phyloP scores from a whole-genome alignment of 768 basidiomycete species.

The Kwoniella newhampshirensis region DNA sequence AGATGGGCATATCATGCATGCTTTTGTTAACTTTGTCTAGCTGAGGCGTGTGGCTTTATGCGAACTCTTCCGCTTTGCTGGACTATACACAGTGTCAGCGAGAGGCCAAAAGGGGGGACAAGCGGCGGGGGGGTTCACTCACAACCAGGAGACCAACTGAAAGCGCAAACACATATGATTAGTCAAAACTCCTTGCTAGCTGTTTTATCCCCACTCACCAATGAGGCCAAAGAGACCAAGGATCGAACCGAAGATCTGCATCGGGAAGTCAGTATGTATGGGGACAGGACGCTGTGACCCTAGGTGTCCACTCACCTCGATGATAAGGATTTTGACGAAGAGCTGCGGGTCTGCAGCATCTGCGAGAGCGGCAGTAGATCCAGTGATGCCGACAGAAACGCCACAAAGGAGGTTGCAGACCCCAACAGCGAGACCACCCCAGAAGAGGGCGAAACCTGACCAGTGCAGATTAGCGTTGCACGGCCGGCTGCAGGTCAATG shows the following conservation, averaged over 20 bases:
- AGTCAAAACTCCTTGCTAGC: slow-evolving; percentile 3
- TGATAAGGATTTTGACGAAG: slow-evolving; percentile 94
- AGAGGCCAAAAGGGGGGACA: neutral
- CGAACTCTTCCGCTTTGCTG: slow-evolving; percentile 54
- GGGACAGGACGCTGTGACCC: too few relatives aligned
- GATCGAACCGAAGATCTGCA: slow-evolving; percentile 59
- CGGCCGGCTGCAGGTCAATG: neutral
- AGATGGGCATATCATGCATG: slow-evolving; percentile 13
- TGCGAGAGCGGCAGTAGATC: slow-evolving; percentile 88
- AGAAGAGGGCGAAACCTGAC: slow-evolving; percentile 87
- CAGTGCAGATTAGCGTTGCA: neutral
- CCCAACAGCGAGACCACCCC: slow-evolving; percentile 93
- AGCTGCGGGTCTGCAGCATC: slow-evolving; percentile 92
- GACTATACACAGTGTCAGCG: slow-evolving; percentile 37
- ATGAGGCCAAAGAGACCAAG: slow-evolving; percentile 90
- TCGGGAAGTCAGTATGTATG: too few relatives aligned
- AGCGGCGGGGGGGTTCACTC: slow-evolving; percentile 42
- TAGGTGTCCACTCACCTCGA: slow-evolving; percentile 95
- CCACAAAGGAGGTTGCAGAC: slow-evolving; percentile 93
- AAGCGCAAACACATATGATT: slow-evolving; percentile 3
- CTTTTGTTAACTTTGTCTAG: slow-evolving; percentile 8
- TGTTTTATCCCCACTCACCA: slow-evolving; percentile 59
- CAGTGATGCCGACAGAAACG: slow-evolving; percentile 88
- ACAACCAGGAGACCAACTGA: slow-evolving; percentile 80
- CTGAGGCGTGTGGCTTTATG: slow-evolving; percentile 20